Evolutionary conservation across 2,329 filamentous ascomycete genomes (phyloP), one percentile per base, ranked within the genome.

Genomic region (Penicillium corylophilum): DNA sequence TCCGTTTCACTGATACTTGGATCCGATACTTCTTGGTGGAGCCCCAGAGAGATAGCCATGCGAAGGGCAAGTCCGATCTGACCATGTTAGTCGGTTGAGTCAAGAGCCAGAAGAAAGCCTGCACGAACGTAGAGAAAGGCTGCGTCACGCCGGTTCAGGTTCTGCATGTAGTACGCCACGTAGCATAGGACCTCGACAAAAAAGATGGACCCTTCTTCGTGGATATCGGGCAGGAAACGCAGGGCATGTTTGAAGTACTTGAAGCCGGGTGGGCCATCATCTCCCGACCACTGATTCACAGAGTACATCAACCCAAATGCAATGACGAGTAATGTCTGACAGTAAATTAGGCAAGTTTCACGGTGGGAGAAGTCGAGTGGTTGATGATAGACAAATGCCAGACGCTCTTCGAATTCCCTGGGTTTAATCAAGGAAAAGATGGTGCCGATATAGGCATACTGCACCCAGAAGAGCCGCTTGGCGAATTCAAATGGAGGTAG

Each of bases 271-370:
- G 80, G 80, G 0, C 79, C 78, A 36, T 78, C 74, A 58, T 73
- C 74, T 41, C 75, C 74, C 0, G 77, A 75, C 77, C 77, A 81
- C 47, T 82, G 78, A 55, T 83, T 83, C 43, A 83, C 73, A 3
- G 79, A 81, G 60, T 83, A 83, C 57, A 82, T 73, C 54, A 82
- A 76, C 0, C 81, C 81, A 57, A 81, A 81, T 0, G 80, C 79
- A 9, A 83, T 68, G 5, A 82, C 75, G 35, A 82, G 66, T 2
- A 83, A 67, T 4, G 80, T 67, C 46, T 83, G 79, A 50, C 79
- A 79, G 54, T 79, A 79, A 0, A 69, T 65, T 0, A 83, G 71
- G 46, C 79, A 81, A 2, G 73, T 72, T 28, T 80, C 74, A 18
- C 69, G 69, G 44, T 80, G 75, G 0, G 68, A 59, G 2, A 75